phyloP scores from a whole-genome alignment of 768 basidiomycete genomes.

The Chalciporus piperatus region DNA sequence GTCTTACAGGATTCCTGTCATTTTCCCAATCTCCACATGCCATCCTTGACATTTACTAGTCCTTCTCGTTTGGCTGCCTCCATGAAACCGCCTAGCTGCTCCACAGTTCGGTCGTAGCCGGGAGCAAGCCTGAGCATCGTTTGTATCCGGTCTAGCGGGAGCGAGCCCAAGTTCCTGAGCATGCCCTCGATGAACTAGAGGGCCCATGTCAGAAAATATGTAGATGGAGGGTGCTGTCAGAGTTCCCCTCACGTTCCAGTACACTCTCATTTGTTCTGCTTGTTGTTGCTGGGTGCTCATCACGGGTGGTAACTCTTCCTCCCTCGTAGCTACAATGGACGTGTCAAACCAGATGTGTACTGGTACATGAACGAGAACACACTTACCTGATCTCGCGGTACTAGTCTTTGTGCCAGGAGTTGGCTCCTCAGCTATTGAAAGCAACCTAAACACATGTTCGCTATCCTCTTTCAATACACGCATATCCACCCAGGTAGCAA shows the following conservation, averaged over 20 bases:
- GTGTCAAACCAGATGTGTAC: background rate
- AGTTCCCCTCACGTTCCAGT: slow-evolving; percentile 67
- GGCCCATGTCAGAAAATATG: slow-evolving; percentile 1
- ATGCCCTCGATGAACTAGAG: slow-evolving; percentile 84
- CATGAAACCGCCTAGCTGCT: slow-evolving; percentile 78
- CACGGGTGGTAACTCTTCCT: slow-evolving; percentile 48
- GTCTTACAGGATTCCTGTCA: slow-evolving; percentile 3
- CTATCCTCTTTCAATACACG: slow-evolving; percentile 73
- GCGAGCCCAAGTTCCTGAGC: slow-evolving; percentile 80
- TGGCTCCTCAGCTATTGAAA: slow-evolving; percentile 60
- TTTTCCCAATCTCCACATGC: slow-evolving; percentile 59
- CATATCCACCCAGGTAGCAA: slow-evolving; percentile 80
- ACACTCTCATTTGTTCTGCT: slow-evolving; percentile 81
- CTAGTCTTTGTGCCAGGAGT: slow-evolving; percentile 22
- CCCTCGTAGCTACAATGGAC: slow-evolving; percentile 28
- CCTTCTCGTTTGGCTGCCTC: slow-evolving; percentile 79
- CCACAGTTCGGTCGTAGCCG: slow-evolving; percentile 74
- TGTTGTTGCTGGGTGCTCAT: slow-evolving; percentile 68
- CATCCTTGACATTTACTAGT: slow-evolving; percentile 65
- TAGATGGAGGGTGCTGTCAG: background rate
- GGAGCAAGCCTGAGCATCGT: slow-evolving; percentile 83
- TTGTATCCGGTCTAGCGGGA: slow-evolving; percentile 83
- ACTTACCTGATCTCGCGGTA: slow-evolving; percentile 26
- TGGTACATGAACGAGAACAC: background rate
- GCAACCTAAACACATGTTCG: slow-evolving; percentile 57